Evolutionary conservation across 2,329 filamentous ascomycete genomes (phyloP).

Genomic region (Bipolaris victoriae): DNA sequence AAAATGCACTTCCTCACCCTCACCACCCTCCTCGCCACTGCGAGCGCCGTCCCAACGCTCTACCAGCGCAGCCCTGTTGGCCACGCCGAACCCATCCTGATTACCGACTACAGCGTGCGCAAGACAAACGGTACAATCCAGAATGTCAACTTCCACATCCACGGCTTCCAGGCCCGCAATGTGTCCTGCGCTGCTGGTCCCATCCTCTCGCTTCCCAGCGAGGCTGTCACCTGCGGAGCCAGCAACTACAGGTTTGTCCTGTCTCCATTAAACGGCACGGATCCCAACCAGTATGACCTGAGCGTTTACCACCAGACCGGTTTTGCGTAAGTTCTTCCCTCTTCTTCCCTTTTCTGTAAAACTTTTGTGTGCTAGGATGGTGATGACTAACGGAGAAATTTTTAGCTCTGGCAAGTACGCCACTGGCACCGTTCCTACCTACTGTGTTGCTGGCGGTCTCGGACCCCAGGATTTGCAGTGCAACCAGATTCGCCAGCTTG

Average conservation of each 20-base stretch:
- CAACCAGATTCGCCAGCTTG: constrained; percentile 11
- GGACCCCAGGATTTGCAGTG: constrained; percentile 28
- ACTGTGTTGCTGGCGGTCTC: constrained; percentile 32
- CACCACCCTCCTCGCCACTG: constrained; percentile 27
- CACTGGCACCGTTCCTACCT: constrained; percentile 19
- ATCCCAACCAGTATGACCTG: not conserved
- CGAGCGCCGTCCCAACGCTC: constrained; percentile 26
- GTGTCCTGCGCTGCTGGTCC: constrained; percentile 18
- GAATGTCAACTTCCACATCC: constrained; percentile 28
- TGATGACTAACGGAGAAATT: too few relatives aligned
- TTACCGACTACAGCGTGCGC: constrained; percentile 27
- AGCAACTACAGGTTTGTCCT: not conserved
- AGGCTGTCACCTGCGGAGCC: not conserved
- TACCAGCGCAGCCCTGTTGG: constrained; percentile 7
- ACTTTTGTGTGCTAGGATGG: too few relatives aligned
- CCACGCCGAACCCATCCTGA: constrained; percentile 29
- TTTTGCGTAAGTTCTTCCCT: not conserved
- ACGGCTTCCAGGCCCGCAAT: constrained; percentile 23
- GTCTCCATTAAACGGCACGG: not conserved
- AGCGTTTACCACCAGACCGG: not conserved
- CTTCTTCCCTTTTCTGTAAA: too few relatives aligned
- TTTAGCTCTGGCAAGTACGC: constrained; percentile 14
- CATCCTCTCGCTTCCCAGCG: constrained; percentile 20
- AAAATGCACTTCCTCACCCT: constrained; percentile 32
- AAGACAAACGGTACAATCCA: constrained; percentile 27